Conservation (phyloP, 179 eudicot species). For the Nepenthes alata region DNA sequence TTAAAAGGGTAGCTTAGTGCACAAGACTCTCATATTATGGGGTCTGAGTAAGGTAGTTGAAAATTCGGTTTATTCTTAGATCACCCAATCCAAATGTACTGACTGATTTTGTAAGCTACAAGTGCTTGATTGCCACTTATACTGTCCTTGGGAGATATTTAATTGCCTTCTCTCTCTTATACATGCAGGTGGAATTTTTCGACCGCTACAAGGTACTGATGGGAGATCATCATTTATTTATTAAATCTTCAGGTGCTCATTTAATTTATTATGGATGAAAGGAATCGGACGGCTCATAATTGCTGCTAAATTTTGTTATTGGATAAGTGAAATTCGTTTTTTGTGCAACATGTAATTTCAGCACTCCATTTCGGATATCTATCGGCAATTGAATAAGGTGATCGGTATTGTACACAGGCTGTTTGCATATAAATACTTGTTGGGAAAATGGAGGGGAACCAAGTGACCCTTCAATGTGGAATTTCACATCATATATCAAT, state of each 20-base stretch:
- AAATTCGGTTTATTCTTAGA: neutral
- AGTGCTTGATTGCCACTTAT: neutral
- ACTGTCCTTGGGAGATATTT: conserved; percentile 1
- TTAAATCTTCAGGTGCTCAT: neutral
- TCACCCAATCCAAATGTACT: neutral
- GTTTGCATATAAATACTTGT: no score
- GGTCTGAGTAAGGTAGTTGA: neutral
- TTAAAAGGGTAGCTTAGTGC: no score
- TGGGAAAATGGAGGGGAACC: no score
- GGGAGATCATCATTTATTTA: neutral
- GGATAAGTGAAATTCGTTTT: neutral
- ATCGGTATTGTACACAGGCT: no score
- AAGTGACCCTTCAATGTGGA: no score
- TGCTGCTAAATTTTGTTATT: neutral
- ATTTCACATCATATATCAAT: no score
- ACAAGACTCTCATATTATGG: no score
- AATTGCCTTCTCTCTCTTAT: conserved; percentile 12
- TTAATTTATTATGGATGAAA: neutral
- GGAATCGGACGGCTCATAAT: neutral
- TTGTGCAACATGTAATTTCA: neutral
- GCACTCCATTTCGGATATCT: no score
- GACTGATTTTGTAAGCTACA: neutral
- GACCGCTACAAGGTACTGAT: conserved; percentile 76
- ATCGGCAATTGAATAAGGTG: no score
- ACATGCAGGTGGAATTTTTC: conserved; percentile 80